These are phyloP conservation scores for Ilyonectria robusta DNA, from an alignment of 2,329 filamentous ascomycete species.

Conservation along the genomic window DNA sequence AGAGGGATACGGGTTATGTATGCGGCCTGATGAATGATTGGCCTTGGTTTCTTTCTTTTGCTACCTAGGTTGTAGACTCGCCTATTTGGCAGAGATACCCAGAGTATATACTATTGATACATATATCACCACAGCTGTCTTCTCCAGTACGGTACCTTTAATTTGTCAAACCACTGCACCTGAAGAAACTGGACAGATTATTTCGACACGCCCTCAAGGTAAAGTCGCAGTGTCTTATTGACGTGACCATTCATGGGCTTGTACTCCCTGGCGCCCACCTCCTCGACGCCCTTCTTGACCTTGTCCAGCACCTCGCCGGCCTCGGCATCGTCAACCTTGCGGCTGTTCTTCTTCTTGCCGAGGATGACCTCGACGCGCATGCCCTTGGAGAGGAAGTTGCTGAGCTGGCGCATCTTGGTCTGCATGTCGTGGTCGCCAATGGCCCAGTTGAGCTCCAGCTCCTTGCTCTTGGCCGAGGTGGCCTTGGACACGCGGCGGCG, in stretches of 20 bases:
- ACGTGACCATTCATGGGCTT: conserved; percentile 62
- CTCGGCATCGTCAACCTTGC: conserved; percentile 72
- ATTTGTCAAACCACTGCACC: too few relatives aligned
- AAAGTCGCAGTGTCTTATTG: conserved; percentile 60
- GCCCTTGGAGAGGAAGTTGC: conserved; percentile 80
- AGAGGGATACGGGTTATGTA: conserved; percentile 11
- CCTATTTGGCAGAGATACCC: conserved; percentile 41
- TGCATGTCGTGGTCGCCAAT: conserved; percentile 82
- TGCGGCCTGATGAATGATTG: conserved; percentile 35
- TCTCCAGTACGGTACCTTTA: not conserved
- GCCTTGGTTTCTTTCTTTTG: conserved; percentile 20
- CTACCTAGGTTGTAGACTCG: conserved; percentile 37
- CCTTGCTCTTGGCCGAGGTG: conserved; percentile 70
- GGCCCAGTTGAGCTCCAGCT: conserved; percentile 92
- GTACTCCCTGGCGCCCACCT: conserved; percentile 58
- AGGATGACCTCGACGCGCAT: conserved; percentile 81
- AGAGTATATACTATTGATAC: conserved; percentile 42
- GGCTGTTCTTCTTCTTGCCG: conserved; percentile 74
- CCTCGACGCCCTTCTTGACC: conserved; percentile 54
- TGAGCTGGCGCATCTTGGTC: conserved; percentile 78
- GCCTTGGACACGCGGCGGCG: conserved; percentile 60
- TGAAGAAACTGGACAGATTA: not conserved
- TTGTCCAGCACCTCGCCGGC: conserved; percentile 68
- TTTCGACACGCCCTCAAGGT: conserved; percentile 55
- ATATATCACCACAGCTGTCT: conserved; percentile 18